Base-by-base conservation (phyloP, 192 early-diverging fungal species). In the Entomortierella beljakovae region DNA sequence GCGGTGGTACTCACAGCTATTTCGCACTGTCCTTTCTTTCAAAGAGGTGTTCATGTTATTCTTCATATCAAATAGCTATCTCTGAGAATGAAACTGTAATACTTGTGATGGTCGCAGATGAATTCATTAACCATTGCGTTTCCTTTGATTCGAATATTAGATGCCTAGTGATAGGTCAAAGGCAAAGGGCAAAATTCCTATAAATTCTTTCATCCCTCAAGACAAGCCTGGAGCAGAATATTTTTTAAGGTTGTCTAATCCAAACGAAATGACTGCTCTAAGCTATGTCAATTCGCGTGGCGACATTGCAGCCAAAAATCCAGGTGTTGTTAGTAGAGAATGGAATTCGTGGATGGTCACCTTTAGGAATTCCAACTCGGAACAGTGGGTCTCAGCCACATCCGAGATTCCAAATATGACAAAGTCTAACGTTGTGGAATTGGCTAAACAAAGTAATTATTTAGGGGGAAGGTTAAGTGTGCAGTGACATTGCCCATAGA, bases 81-180 rank as follows among this genome's bases (percentile, higher is more conserved):
- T 20, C 20, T 16, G 54, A 33, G 32, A 32, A 29, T 56, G 31
- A 11, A n/a, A n/a, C n/a, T n/a, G n/a, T n/a, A n/a, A n/a, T n/a
- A n/a, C n/a, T n/a, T n/a, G n/a, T n/a, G n/a, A n/a, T n/a, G n/a
- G n/a, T n/a, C n/a, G n/a, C n/a, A n/a, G n/a, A n/a, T n/a, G n/a
- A n/a, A n/a, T n/a, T n/a, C 31, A 33, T 13, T 33, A 56, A 54
- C 54, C 54, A 56, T 56, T 56, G 34, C 31, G 15, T 16, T 33
- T 16, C 2, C 26, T 33, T 3, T 32, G 18, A 34, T 56, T 56
- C n/a, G 11, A 20, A 33, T 32, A 56, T 46, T 15, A 20, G 20
- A 46, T 46, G 15, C 4, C 11, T 33, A 18, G 31, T 56, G 54
- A 33, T 34, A 23, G 54, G 9, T 20, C 52, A 28, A 6, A 33